Evolutionary conservation across 176 grass and related monocot genomes (phyloP).

Genomic region (Zizania latifolia): DNA sequence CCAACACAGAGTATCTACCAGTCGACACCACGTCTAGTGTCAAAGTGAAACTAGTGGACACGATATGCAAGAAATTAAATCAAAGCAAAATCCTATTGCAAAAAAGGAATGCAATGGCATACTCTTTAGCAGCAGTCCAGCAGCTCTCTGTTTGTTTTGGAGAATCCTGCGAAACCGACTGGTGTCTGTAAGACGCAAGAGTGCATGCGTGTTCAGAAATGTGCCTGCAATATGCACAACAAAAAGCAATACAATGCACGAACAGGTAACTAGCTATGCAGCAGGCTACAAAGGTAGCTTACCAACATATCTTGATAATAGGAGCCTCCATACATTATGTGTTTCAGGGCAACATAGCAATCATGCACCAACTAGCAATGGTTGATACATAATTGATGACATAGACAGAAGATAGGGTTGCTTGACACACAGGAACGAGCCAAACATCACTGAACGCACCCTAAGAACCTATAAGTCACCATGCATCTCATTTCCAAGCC

Average conservation of each 20-base stretch:
- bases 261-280: neutral
- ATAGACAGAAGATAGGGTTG: neutral
- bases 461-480: neutral
- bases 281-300: neutral
- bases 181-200: neutral
- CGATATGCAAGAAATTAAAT: neutral
- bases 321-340: neutral
- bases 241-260: neutral
- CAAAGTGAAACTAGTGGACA: too few relatives aligned
- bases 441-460: neutral
- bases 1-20: neutral
- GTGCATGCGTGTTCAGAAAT: neutral
- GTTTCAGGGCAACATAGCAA: neutral
- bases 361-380: neutral
- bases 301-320: constrained; percentile 4
- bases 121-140: neutral
- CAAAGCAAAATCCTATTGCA: neutral
- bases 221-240: neutral
- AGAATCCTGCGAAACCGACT: neutral
- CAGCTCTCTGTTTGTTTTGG: neutral
- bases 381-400: neutral
- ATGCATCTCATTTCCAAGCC: constrained; percentile 42
- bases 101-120: neutral
- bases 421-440: neutral
- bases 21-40: neutral